Evolutionary conservation across 2,329 filamentous ascomycete genomes (phyloP), one percentile per base, ranked within the genome.

Genomic region (Sporothrix pseudoabietina): DNA sequence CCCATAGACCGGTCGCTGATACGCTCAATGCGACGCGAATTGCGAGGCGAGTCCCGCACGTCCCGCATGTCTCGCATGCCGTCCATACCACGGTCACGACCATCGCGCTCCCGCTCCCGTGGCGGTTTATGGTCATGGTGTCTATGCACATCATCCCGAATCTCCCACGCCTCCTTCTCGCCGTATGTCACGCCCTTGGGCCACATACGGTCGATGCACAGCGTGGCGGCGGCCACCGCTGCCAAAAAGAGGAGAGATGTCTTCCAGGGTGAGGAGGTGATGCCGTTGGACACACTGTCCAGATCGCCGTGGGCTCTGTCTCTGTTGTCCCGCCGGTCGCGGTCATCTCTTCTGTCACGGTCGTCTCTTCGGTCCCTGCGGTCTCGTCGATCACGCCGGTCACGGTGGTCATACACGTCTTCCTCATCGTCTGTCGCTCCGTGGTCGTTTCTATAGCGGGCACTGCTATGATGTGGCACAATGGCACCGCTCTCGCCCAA

Each of bases 211-310:
- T 83, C 79, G 1, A 80, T 80, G 4, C 79, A 79, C 30, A 81
- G 77, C 0, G 81, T 80, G 9, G 81, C 81, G 44, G 80, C 82
- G 1, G 80, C 81, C 54, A 83, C 77, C 26, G 80, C 78, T 30
- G 82, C 82, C 10, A 84, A 79, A 71, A 83, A 82, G 26, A 81
- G 57, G 19, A 83, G 76, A 8, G 82, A 80, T n/a, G 79, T 77
- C 75, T 82, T 82, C 71, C 80, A 73, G 19, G 61, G 66, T 0
- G 74, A 57, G 9, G 68, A 47, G 6, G 35, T 39, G 8, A 44
- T 69, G 49, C 22, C 65, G n/a, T 22, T 52, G 68, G 26, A 5
- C 1, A 30, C 8, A 4, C 19, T 12, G 47, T 49, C 44, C 41
- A 9, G 16, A 19, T 49, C 22, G 10, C 39, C 32, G 22, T 69